These are phyloP conservation scores for Phytophthora sp. DNA, from an alignment of 352 stramenopile species.

Conservation along the genomic window DNA sequence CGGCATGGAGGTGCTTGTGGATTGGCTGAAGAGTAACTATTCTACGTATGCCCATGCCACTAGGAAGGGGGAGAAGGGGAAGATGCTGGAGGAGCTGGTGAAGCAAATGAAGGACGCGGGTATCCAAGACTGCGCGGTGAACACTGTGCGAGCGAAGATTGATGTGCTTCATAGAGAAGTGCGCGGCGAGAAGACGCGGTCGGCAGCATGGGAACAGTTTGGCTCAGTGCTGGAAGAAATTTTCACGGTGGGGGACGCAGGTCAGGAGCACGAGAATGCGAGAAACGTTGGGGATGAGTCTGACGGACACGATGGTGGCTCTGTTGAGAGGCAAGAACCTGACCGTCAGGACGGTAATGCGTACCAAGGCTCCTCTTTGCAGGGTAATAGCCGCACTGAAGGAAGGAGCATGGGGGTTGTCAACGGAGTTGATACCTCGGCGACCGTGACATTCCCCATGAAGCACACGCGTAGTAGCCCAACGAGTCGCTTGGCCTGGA, in stretches of 20 bases:
- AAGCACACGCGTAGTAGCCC: constrained; percentile 21
- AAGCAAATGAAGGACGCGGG: constrained; percentile 30
- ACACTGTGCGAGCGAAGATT: constrained; percentile 37
- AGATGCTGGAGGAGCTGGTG: constrained; percentile 30
- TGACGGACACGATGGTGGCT: neutral
- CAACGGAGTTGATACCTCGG: neutral
- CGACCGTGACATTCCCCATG: constrained; percentile 6
- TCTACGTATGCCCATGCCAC: constrained; percentile 22
- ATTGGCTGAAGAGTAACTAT: constrained; percentile 35
- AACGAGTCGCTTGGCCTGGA: constrained; percentile 30
- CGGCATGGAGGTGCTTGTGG: constrained; percentile 35
- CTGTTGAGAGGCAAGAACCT: neutral
- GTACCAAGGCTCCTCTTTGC: neutral
- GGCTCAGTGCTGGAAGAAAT: constrained; percentile 39
- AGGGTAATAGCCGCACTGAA: neutral
- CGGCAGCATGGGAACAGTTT: constrained; percentile 36
- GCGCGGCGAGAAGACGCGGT: constrained; percentile 30
- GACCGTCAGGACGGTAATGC: neutral
- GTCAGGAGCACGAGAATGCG: constrained; percentile 16
- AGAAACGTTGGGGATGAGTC: constrained; percentile 2
- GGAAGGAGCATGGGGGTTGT: neutral
- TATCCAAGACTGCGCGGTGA: constrained; percentile 29
- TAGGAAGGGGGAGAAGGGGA: constrained; percentile 29
- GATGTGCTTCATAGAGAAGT: constrained; percentile 34
- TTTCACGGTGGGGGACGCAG: constrained; percentile 35